Evolutionary conservation across 140 eudicot species (phyloP), one percentile per base, ranked within the genome.

Genomic region (Oenanthe javanica): DNA sequence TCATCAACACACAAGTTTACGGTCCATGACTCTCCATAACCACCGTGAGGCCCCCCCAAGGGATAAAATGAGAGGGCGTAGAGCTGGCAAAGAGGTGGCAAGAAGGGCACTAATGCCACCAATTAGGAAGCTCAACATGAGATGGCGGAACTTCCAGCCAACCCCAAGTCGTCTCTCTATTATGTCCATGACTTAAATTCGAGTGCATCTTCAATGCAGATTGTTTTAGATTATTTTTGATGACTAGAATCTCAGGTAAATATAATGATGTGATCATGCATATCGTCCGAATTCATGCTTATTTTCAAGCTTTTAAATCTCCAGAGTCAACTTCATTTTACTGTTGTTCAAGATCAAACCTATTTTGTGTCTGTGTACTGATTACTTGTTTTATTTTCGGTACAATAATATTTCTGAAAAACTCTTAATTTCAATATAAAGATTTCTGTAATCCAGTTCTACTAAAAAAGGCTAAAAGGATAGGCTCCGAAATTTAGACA

Each of bases 41-140:
- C 81, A 81, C 18, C 23, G 46, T 6, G 88, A 85, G 71, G 49
- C 21, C 21, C 54, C 77, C 11, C 77, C 77, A 2, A 21, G 87
- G 73, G 75, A 79, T 36, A 80, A 70, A 27, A 1, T 79, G 31
- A 79, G 85, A 31, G 79, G 87, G 70, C 87, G 85, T 31, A 89
- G 85, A 18, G 92, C 88, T 2, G 85, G 86, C 71, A 91, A 84
- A 57, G 98, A 91, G 89, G 84, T 93, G 5, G 72, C 91, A 55
- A 82, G 87, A 79, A 85, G 98, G 84, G 96, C 96, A 55, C 82
- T 93, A 86, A 82, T 91, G 19, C 96, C 96, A 1, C 94, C 96
- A 3, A 57, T 50, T 18, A 82, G 84, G 13, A 83, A 79, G 79
- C 63, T 78, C 49, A 88, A 64, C 80, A 47, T 55, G 83, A 86